A percentile compares a stretch with the other conserved stretches of the same genome.
Evolutionary conservation across 768 basidiomycete genomes (phyloP).

Genomic region (Amanita jacksonii): DNA sequence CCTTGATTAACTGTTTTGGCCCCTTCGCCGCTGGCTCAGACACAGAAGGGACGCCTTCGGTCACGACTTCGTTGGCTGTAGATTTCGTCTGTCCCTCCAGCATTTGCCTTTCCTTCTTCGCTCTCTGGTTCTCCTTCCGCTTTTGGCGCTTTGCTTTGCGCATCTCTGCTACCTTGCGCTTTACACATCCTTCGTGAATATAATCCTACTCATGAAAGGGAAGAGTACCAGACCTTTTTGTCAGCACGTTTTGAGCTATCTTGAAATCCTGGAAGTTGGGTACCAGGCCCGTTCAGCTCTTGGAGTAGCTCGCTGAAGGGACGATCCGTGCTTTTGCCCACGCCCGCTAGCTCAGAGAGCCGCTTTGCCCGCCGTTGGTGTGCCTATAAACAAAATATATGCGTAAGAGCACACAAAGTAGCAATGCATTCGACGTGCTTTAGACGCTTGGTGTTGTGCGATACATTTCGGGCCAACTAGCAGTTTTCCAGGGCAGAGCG

Average conservation of each 20-base stretch:
- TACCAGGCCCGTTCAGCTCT: constrained; percentile 17
- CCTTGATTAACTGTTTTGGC: constrained; percentile 18
- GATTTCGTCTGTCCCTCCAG: neutral
- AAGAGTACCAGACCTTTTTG: constrained; percentile 40
- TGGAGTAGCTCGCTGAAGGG: constrained; percentile 1
- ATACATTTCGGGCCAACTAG: constrained; percentile 53
- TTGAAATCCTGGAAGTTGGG: constrained; percentile 13
- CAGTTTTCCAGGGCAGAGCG: constrained; percentile 64
- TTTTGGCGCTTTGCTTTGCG: constrained; percentile 3
- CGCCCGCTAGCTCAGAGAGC: constrained; percentile 32
- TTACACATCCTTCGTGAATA: neutral
- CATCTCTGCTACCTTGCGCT: constrained; percentile 1
- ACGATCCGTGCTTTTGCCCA: neutral
- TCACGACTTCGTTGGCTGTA: too few relatives aligned
- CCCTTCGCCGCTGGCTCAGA: constrained; percentile 12
- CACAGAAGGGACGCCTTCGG: too few relatives aligned
- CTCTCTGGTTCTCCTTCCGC: constrained; percentile 6
- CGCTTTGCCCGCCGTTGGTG: constrained; percentile 53
- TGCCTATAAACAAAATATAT: constrained; percentile 28
- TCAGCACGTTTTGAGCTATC: constrained; percentile 47
- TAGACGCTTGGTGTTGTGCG: constrained; percentile 48
- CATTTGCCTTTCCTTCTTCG: neutral
- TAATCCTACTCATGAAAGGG: neutral
- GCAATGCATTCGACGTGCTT: constrained; percentile 35
- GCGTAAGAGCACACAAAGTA: constrained; percentile 3